Evolutionary conservation across 1,284 basidiomycete species (phyloP), one percentile per base, ranked within the genome.

Genomic region (Trichosporon inkin): DNA sequence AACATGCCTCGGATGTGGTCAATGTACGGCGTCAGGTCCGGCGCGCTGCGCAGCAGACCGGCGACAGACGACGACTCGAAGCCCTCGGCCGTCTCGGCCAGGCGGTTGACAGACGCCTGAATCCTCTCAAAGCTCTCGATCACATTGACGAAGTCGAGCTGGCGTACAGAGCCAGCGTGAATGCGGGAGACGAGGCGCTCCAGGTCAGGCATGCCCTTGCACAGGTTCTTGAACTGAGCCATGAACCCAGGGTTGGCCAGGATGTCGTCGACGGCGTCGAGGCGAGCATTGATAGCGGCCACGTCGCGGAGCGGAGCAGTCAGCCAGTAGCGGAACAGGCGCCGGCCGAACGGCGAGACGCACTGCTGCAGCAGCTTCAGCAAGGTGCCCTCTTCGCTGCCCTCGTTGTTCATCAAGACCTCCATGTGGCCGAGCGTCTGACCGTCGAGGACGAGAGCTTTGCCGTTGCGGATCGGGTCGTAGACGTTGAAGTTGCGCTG

Each of bases 401-500:
- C 92, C 78, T 95, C 92, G 66, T 86, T 91, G 74, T 97, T 97
- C 53, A 92, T 79, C 39, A 98, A 79, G 8, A 97, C 90, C 81
- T 97, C 94, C 67, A 98, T 83, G 75, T 98, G 94, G 14, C 90
- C 89, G 52, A 98, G 81, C 0, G 92, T 94, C 73, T 96, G 92
- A 2, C 94, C 94, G 75, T 98, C 93, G 28, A 98, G 82, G 0
- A 90, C 83, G 49, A 98, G 79, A 20, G 87, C 89, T 71, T 88
- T 83, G 19, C 91, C 92, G 63, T 84, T 83, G 71, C 88, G 88
- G 84, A 96, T 90, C 0, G 94, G 93, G 76, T 97, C 92, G 72
- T 96, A 96, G 44, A 96, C 82, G 71, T 96, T 94, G 82, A 97
- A 97, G 74, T 96, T 96, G 78, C 86, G 88, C 86, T 94, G 92